Evolutionary conservation across 257 asterid genomes (phyloP), one percentile per base, ranked within the genome.

Genomic region (Nicotiana obtusifolia): DNA sequence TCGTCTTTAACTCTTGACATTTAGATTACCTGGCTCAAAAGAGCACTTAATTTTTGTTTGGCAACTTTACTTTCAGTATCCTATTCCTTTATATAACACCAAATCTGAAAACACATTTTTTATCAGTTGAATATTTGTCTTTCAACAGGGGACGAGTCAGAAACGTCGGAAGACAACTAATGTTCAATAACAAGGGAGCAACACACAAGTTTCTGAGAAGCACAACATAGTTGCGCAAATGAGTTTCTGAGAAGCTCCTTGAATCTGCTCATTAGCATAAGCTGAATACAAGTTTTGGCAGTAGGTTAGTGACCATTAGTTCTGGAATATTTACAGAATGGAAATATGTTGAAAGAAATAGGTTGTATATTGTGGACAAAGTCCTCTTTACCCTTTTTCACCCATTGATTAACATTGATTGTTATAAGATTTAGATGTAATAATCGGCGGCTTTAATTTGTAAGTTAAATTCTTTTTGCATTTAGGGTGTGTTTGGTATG

Each of bases 121-220:
- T 41, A 37, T 80, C 22, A 49, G 15, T 67, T 61, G 28, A n/a
- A 2, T 66, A 14, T 76, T 60, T 28, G 19, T 19, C 31, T 49
- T 65, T 65, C 64, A 44, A 88, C 92, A 94, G 98, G 93, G 79
- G 95, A 91, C 10, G 97, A 91, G 66, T 80, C 93, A 30, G 95
- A 90, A 89, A 22, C 93, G 76, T 91, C 98, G 1, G 97, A 91
- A 81, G 80, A 52, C 17, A 75, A 75, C 47, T 9, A 8, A 2
- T 75, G 64, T 49, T 75, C 62, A n/a, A n/a, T n/a, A n/a, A n/a
- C n/a, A n/a, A n/a, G n/a, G n/a, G n/a, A n/a, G n/a, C n/a, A n/a
- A n/a, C n/a, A n/a, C 31, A 8, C 59, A 5, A 71, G 28, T 24
- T 44, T 71, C 14, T 71, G 37, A 22, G 49, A 44, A 41, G n/a